phyloP scores from a whole-genome alignment of 108 stramenopile species.

The Nannochloropsis gaditana region DNA sequence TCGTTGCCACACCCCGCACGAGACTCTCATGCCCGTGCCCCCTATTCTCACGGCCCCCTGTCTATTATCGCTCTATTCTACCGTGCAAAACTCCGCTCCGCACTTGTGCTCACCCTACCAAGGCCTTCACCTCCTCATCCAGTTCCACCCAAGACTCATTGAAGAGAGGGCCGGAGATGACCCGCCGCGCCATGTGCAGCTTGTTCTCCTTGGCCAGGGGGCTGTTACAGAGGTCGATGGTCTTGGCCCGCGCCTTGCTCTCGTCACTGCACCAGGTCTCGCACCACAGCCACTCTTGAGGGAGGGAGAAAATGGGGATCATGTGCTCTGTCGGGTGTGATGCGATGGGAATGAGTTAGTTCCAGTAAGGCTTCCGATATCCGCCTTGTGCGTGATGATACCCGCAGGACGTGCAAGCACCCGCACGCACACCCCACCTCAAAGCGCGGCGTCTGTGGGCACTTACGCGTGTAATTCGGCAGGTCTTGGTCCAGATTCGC shows the following conservation, averaged over 20 bases:
- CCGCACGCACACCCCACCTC: too few relatives aligned
- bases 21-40: too few relatives aligned
- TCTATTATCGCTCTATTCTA: too few relatives aligned
- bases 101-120: neutral
- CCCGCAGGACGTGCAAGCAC: too few relatives aligned
- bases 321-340: neutral
- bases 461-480: slow-evolving; percentile 82
- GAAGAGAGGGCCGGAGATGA: slow-evolving; percentile 57
- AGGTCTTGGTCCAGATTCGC: slow-evolving; percentile 97
- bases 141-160: slow-evolving; percentile 94
- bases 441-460: too few relatives aligned
- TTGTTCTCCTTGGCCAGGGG: slow-evolving; percentile 97
- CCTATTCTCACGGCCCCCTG: too few relatives aligned
- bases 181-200: slow-evolving; percentile 95
- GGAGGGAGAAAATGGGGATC: slow-evolving; percentile 51
- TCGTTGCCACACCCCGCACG: too few relatives aligned
- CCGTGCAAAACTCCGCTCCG: too few relatives aligned
- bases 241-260: slow-evolving; percentile 88
- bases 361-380: too few relatives aligned
- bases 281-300: slow-evolving; percentile 99
- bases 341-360: too few relatives aligned
- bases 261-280: slow-evolving; percentile 98
- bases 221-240: slow-evolving; percentile 99
- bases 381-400: too few relatives aligned
- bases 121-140: slow-evolving; percentile 74